phyloP scores from a whole-genome alignment of 352 stramenopile species.

The Globisporangium cederbergense region DNA sequence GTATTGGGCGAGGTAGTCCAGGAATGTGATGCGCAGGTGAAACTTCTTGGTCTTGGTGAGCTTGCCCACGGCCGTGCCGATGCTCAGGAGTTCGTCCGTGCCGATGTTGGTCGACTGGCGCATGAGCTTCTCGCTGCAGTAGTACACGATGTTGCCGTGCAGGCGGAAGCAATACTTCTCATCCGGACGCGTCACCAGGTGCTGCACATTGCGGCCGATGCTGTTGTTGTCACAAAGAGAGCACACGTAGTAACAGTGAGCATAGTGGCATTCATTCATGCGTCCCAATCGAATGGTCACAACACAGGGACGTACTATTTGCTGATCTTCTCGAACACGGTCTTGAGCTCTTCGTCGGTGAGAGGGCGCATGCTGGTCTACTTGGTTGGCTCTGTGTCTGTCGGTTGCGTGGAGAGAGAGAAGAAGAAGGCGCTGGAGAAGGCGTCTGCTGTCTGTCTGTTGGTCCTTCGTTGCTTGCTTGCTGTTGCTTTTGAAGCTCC shows the following conservation, averaged over 20 bases:
- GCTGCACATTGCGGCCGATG: constrained; percentile 96
- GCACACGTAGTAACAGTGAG: background rate
- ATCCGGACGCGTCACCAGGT: constrained; percentile 95
- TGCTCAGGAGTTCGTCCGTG: constrained; percentile 93
- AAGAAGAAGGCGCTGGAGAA: background rate
- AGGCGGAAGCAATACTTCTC: constrained; percentile 98
- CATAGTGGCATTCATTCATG: constrained; percentile 1
- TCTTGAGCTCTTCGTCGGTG: constrained; percentile 97
- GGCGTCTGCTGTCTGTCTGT: constrained; percentile 10
- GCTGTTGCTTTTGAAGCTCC: constrained; percentile 13
- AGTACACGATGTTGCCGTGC: constrained; percentile 97
- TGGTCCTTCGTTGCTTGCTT: constrained; percentile 1
- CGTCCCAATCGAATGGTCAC: background rate
- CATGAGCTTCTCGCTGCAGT: constrained; percentile 96
- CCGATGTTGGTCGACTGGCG: constrained; percentile 94
- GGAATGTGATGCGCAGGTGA: constrained; percentile 96
- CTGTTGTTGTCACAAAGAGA: constrained; percentile 24
- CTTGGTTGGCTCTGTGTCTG: constrained; percentile 2
- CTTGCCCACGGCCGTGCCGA: constrained; percentile 98
- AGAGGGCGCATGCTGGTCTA: constrained; percentile 92
- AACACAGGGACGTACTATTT: constrained; percentile 85
- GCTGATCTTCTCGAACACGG: constrained; percentile 98
- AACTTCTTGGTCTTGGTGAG: constrained; percentile 99
- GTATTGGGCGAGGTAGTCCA: constrained; percentile 98
- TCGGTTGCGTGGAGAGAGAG: background rate